These are phyloP conservation scores for Astragalus glycyphyllos DNA, from an alignment of 306 rosid genomes.

Conservation along the genomic window DNA sequence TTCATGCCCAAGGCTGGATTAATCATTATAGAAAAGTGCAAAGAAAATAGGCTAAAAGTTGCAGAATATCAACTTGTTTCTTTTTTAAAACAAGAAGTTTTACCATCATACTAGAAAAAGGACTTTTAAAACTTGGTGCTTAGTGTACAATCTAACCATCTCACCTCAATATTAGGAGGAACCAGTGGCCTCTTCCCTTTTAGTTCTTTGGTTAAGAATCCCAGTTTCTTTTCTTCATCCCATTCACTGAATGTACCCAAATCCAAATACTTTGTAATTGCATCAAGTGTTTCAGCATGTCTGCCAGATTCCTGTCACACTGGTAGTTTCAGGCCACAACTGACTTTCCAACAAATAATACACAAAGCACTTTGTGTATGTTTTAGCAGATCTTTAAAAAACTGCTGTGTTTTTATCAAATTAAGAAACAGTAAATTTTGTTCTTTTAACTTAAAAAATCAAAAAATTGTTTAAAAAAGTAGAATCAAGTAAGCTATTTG, in stretches of 20 bases:
- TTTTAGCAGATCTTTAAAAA: too few relatives aligned
- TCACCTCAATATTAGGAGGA: slow-evolving; percentile 75
- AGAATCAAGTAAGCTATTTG: not conserved
- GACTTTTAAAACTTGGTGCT: slow-evolving; percentile 2
- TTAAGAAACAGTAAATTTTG: too few relatives aligned
- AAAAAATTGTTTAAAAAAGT: too few relatives aligned
- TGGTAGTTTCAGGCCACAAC: slow-evolving; percentile 42
- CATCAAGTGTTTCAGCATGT: slow-evolving; percentile 84
- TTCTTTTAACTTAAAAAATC: too few relatives aligned
- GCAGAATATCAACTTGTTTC: not conserved
- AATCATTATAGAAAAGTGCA: not conserved
- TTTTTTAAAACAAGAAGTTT: not conserved
- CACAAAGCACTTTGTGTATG: not conserved
- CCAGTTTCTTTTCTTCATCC: slow-evolving; percentile 83
- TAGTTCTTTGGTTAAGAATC: slow-evolving; percentile 72
- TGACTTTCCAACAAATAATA: slow-evolving; percentile 22
- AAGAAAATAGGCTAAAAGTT: not conserved
- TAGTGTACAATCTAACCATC: slow-evolving; percentile 20
- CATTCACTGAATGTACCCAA: slow-evolving; percentile 79
- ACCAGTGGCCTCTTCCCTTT: slow-evolving; percentile 84
- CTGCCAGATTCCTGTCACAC: slow-evolving; percentile 75
- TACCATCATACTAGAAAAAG: not conserved
- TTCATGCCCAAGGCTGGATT: too few relatives aligned
- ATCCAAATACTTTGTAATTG: slow-evolving; percentile 68
- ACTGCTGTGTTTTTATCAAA: too few relatives aligned